These are phyloP conservation scores for Suillus tomentosus DNA, from an alignment of 768 basidiomycete genomes.

Conservation along the genomic window DNA sequence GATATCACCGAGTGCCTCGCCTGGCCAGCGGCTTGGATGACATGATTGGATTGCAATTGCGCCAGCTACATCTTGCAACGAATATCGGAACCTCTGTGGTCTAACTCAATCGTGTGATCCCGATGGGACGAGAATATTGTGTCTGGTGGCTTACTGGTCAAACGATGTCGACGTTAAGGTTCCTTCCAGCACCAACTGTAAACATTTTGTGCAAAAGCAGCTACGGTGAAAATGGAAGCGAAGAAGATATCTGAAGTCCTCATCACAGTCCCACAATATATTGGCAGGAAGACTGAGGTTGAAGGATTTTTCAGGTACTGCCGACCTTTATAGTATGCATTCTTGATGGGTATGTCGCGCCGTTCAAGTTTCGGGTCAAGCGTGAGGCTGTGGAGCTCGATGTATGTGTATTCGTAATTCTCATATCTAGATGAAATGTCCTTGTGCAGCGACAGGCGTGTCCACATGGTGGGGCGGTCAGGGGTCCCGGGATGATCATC, in stretches of 20 bases:
- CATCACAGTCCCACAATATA: background rate
- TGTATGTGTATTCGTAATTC: background rate
- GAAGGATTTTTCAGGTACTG: background rate
- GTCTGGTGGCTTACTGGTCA: conserved; percentile 36
- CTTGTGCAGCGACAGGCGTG: background rate
- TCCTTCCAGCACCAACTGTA: conserved; percentile 34
- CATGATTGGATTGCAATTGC: conserved; percentile 12
- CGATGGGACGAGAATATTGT: background rate
- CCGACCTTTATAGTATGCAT: background rate
- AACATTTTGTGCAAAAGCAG: conserved; percentile 41
- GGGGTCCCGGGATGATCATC: background rate
- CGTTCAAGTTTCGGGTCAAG: background rate
- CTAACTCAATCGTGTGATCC: background rate
- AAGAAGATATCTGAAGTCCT: background rate
- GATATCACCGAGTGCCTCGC: conserved; percentile 15
- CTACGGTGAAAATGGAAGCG: background rate
- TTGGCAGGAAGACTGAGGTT: background rate
- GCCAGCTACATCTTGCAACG: conserved; percentile 10
- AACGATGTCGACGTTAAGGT: conserved; percentile 37
- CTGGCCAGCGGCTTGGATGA: fast-evolving
- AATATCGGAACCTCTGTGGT: background rate
- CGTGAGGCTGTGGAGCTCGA: background rate
- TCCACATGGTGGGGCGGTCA: background rate
- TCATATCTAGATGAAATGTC: background rate
- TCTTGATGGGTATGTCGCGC: background rate